Evolutionary conservation across 106 monocot genomes (phyloP).

Genomic region (Agapanthus africanus): DNA sequence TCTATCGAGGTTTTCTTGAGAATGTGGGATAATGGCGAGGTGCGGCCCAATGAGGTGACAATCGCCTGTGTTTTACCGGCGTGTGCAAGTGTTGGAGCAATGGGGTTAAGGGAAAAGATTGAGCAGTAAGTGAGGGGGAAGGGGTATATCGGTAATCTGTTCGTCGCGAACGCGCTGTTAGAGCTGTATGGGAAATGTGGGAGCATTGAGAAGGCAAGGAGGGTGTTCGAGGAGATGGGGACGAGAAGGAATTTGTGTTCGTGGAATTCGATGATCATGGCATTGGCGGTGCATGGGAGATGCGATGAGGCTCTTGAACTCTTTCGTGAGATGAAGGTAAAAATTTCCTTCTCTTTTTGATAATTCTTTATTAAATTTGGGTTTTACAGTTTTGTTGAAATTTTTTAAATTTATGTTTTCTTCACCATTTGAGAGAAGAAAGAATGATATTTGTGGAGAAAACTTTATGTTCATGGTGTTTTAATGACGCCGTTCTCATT

Average conservation of each 20-base stretch:
- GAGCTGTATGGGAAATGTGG: constrained; percentile 86
- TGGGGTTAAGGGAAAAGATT: constrained; percentile 57
- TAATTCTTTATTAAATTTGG: too few relatives aligned
- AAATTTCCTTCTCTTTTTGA: too few relatives aligned
- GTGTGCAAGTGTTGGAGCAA: constrained; percentile 47
- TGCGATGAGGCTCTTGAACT: constrained; percentile 44
- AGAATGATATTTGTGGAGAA: too few relatives aligned
- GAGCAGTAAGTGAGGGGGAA: constrained; percentile 45
- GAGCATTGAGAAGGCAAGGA: constrained; percentile 26
- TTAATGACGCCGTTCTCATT: too few relatives aligned
- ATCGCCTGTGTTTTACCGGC: constrained; percentile 60
- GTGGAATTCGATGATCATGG: constrained; percentile 87
- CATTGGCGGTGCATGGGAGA: constrained; percentile 57
- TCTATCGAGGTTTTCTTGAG: constrained; percentile 35
- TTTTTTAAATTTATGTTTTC: too few relatives aligned
- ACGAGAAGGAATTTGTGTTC: constrained; percentile 45
- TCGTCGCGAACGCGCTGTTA: constrained; percentile 57
- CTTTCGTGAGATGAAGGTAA: constrained; percentile 57
- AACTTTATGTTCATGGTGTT: too few relatives aligned
- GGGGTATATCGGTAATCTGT: constrained; percentile 36
- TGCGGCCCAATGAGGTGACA: constrained; percentile 63
- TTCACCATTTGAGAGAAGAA: too few relatives aligned
- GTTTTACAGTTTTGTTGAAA: too few relatives aligned
- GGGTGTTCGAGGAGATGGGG: constrained; percentile 54
- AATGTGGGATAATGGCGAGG: constrained; percentile 45